Base-by-base conservation (phyloP, 768 basidiomycete species). In the Trametes villosa region DNA sequence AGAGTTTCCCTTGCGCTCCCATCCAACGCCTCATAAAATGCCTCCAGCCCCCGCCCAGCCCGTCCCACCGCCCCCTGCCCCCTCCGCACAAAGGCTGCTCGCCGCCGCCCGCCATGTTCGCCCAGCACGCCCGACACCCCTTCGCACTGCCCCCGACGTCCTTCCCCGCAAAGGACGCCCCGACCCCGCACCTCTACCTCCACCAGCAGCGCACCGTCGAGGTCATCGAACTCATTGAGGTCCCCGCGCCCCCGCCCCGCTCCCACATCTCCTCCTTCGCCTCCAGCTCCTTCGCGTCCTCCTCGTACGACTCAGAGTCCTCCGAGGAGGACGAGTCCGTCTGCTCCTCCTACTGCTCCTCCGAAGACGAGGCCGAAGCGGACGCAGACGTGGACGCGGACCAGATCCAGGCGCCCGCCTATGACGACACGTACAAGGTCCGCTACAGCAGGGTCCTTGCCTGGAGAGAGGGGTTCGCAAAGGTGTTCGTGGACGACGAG, bases 221-320 rank as follows among this genome's bases (percentile, higher is more conserved):
- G 70, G 85, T 89, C 76, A 91, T 91, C 52, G 84, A 90, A 75
- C 88, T 91, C 73, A 84, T 85, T 50, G 89, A 91, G 68, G 85
- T 81, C 9, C 71, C 83, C 0, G 80, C 88, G 1, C 87, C 88
- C 0, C 75, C 78, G 15, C 81, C 79, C 13, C 75, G 78, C 40
- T 75, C 67, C 49, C 74, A 79, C 44, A 71, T 76, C 47, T 81
- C 74, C 61, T 75, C 64, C 57, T 68, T 61, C 64, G 78, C 74
- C 55, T 77, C 75, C 20, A 74, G 74, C 31, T 76, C 77, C 9
- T 81, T 75, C 47, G 73, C 73, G 18, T 76, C 75, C 2, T 78
- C 77, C 7, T 78, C 79, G 0, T 79, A 77, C 27, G 77, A 74
- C 6, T 71, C 73, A 26, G 40, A 70, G 66, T 63, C 67, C 9